These are phyloP conservation scores for Lipomyces starkeyi DNA, from an alignment of 805 yeast species.

Conservation along the genomic window DNA sequence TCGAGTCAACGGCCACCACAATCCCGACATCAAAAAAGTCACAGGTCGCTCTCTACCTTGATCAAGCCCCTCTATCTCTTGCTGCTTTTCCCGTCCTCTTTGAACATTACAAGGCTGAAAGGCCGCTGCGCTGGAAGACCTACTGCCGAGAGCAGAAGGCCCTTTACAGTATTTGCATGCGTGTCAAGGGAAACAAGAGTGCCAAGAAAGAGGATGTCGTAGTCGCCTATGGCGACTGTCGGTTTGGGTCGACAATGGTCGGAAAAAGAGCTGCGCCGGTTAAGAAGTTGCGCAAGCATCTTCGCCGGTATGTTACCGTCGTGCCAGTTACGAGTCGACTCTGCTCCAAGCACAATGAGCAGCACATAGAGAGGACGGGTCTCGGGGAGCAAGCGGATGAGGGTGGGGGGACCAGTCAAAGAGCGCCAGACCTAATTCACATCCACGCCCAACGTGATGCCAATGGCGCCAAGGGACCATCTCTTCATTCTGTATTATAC, in stretches of 20 bases:
- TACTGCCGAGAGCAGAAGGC: slow-evolving; percentile 3
- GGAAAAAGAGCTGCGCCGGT: background rate
- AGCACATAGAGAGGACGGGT: background rate
- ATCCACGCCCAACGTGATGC: background rate
- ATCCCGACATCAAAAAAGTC: too few relatives aligned
- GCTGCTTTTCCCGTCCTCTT: too few relatives aligned
- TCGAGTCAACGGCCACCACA: too few relatives aligned
- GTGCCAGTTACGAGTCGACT: background rate
- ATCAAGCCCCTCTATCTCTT: too few relatives aligned
- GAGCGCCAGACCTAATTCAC: background rate
- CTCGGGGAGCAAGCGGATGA: background rate
- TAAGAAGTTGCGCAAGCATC: background rate
- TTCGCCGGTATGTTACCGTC: background rate
- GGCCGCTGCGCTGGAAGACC: slow-evolving; percentile 1
- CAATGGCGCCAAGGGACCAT: background rate
- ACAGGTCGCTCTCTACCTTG: too few relatives aligned
- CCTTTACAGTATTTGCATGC: background rate
- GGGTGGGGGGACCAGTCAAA: background rate
- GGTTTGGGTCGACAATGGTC: background rate
- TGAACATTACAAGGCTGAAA: background rate
- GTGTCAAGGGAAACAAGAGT: background rate
- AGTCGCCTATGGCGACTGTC: background rate
- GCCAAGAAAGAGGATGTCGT: background rate
- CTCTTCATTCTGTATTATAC: background rate
- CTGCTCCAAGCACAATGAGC: background rate